Percentiles rank a stretch among this genome's conserved stretches.
phyloP scores from a whole-genome alignment of 371 early-diverging fungal species.

The Saksenaea oblongispora region DNA sequence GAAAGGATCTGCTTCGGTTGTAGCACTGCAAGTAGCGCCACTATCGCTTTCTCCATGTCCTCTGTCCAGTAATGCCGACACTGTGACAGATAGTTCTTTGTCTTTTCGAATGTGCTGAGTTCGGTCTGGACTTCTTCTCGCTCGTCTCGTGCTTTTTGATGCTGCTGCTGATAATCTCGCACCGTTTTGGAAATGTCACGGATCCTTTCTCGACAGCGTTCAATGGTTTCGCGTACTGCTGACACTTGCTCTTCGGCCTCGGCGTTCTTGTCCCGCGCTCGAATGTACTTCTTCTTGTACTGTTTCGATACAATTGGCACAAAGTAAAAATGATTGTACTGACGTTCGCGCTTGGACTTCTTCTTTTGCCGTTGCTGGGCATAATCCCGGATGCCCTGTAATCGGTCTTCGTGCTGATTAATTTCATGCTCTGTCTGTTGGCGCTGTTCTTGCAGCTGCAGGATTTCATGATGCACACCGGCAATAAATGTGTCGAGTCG shows the following conservation, averaged over 20 bases:
- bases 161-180: constrained; percentile 8
- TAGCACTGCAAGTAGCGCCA: constrained; percentile 36
- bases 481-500: constrained; percentile 6
- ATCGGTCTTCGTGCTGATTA: constrained; percentile 6
- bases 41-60: constrained; percentile 21
- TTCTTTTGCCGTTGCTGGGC: constrained; percentile 29
- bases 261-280: constrained; percentile 35
- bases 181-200: constrained; percentile 16
- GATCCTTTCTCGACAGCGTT: constrained; percentile 19
- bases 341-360: constrained; percentile 24
- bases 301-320: constrained; percentile 30
- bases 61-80: constrained; percentile 9
- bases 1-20: constrained; percentile 22
- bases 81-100: neutral
- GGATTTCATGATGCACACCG: constrained; percentile 14
- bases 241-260: constrained; percentile 41
- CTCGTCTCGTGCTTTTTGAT: constrained; percentile 9
- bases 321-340: constrained; percentile 29
- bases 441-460: constrained; percentile 15
- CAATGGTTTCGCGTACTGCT: constrained; percentile 29
- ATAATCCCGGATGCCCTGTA: constrained; percentile 5
- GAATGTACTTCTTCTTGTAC: constrained; percentile 34
- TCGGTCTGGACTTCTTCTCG: constrained; percentile 17
- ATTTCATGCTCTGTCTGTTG: constrained; percentile 11
- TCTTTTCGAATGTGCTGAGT: constrained; percentile 4